These are phyloP conservation scores for Coniferiporia weirii DNA, from an alignment of 1,284 basidiomycete genomes.

Conservation along the genomic window DNA sequence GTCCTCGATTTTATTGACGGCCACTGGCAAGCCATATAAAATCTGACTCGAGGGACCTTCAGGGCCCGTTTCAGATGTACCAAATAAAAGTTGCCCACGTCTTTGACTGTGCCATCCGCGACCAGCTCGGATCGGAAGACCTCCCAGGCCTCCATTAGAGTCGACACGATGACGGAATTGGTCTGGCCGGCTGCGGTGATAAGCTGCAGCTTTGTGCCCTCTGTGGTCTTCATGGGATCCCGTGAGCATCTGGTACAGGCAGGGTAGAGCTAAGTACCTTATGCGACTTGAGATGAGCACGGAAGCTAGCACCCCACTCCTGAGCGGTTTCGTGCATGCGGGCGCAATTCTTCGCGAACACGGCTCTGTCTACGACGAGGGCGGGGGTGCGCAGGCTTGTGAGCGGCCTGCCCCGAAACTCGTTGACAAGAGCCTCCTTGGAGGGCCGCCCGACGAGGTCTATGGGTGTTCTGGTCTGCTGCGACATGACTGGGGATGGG, in stretches of 20 bases:
- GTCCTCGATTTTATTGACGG: constrained; percentile 68
- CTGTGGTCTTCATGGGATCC: constrained; percentile 47
- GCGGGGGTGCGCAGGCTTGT: constrained; percentile 70
- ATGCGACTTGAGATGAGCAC: constrained; percentile 83
- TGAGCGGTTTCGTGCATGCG: constrained; percentile 62
- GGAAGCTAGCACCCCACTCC: constrained; percentile 63
- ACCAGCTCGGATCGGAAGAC: constrained; percentile 68
- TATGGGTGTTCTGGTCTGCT: constrained; percentile 36
- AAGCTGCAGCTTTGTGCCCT: constrained; percentile 69
- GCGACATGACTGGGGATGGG: constrained; percentile 26
- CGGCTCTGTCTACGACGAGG: constrained; percentile 65
- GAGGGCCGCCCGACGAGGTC: constrained; percentile 37
- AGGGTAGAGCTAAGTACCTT: constrained; percentile 40
- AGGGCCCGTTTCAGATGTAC: background rate
- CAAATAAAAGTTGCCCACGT: constrained; percentile 45
- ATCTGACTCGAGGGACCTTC: constrained; percentile 43
- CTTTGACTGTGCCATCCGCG: constrained; percentile 66
- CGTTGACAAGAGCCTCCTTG: constrained; percentile 51
- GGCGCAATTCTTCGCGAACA: constrained; percentile 69
- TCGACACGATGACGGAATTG: constrained; percentile 68
- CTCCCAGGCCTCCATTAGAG: constrained; percentile 73
- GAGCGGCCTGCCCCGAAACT: constrained; percentile 59
- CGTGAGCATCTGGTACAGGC: constrained; percentile 16
- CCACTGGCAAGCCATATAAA: constrained; percentile 72
- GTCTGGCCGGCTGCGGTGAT: constrained; percentile 48